phyloP scores from a whole-genome alignment of 2,329 filamentous ascomycete species.

The Alternaria incomplexa region DNA sequence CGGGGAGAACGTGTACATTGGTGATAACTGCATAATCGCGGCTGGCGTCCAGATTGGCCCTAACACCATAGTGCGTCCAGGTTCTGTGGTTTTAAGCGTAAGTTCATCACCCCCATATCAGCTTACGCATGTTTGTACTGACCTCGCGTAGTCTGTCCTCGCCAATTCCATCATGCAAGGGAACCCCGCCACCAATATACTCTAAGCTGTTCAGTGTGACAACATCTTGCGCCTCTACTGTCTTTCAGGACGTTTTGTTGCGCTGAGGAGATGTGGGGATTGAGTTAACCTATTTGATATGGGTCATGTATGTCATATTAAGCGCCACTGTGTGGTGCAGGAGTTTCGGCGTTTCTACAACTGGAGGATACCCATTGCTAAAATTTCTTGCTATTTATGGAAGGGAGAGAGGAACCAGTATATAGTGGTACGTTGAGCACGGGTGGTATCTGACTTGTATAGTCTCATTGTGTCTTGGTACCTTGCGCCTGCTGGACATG shows the following conservation, averaged over 20 bases:
- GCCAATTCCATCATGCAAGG: constrained; percentile 55
- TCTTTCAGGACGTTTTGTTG: not conserved
- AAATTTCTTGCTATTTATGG: constrained; percentile 3
- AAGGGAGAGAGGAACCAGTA: not conserved
- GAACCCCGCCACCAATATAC: constrained; percentile 51
- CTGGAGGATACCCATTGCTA: constrained; percentile 27
- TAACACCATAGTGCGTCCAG: constrained; percentile 60
- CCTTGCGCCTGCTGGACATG: constrained; percentile 12
- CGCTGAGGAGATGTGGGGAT: not conserved
- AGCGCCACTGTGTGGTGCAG: constrained; percentile 14
- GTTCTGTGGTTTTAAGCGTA: constrained; percentile 62
- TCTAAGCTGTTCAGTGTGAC: constrained; percentile 21
- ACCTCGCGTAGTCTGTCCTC: constrained; percentile 51
- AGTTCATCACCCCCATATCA: constrained; percentile 29
- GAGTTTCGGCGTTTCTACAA: constrained; percentile 17
- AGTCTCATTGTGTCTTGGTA: constrained; percentile 13
- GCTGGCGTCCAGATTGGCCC: constrained; percentile 62
- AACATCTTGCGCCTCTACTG: not conserved
- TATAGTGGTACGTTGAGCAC: constrained; percentile 2
- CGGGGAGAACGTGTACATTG: constrained; percentile 73
- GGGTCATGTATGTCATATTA: constrained; percentile 10
- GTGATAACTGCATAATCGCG: constrained; percentile 66
- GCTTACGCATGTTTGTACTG: constrained; percentile 8
- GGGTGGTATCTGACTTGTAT: constrained; percentile 18
- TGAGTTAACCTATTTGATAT: not conserved